Evolutionary conservation across 306 rosid genomes (phyloP).

Genomic region (Hippophae gyantsensis): DNA sequence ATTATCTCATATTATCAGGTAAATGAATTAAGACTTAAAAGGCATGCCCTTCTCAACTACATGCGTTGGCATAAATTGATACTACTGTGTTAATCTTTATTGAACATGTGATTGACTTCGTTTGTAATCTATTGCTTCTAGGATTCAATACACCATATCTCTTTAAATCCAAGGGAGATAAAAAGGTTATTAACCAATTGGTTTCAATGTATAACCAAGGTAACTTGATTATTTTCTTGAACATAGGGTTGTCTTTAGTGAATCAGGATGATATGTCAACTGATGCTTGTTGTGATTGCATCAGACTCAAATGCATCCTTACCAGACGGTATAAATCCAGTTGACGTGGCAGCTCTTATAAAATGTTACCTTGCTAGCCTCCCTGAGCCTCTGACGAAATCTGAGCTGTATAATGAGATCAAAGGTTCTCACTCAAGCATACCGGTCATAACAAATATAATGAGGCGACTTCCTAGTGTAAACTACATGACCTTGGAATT

Average conservation of each 20-base stretch:
- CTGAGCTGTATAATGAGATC: constrained; percentile 69
- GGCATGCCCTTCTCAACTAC: constrained; percentile 6
- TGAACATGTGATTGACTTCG: not conserved
- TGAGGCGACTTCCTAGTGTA: constrained; percentile 72
- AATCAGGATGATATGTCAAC: constrained; percentile 12
- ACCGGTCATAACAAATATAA: constrained; percentile 58
- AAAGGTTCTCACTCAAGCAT: constrained; percentile 67
- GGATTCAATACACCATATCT: constrained; percentile 66
- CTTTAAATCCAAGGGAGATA: constrained; percentile 80
- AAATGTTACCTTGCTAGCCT: constrained; percentile 92
- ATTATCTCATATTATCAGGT: constrained; percentile 87
- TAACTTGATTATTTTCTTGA: constrained; percentile 19
- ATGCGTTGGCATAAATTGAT: too few relatives aligned
- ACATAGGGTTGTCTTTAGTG: constrained; percentile 11
- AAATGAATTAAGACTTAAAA: constrained; percentile 21
- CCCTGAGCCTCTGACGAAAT: constrained; percentile 84
- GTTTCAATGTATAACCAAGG: constrained; percentile 87
- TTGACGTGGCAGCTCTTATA: constrained; percentile 72
- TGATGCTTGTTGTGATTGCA: constrained; percentile 10
- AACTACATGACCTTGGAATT: constrained; percentile 94
- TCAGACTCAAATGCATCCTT: constrained; percentile 64
- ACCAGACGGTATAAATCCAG: constrained; percentile 74
- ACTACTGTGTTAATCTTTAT: not conserved
- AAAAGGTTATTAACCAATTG: constrained; percentile 68
- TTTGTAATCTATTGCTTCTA: constrained; percentile 21